These are phyloP conservation scores for Raphanus sativus DNA, from an alignment of 345 rosid species.

Conservation along the genomic window DNA sequence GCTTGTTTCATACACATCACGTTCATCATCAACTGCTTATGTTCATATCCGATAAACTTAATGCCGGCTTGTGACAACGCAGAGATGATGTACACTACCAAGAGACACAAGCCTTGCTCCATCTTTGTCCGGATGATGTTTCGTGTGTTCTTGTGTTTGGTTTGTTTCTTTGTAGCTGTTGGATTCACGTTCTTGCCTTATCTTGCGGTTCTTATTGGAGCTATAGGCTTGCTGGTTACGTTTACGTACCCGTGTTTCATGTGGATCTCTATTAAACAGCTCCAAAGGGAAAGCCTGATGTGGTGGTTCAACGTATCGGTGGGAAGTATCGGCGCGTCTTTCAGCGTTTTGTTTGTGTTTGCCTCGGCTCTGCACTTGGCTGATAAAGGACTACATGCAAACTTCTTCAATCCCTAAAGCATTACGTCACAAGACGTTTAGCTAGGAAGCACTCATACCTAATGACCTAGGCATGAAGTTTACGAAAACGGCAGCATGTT, in stretches of 20 bases:
- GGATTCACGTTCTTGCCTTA: conserved; percentile 56
- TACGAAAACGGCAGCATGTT: neutral
- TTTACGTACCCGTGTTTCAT: conserved; percentile 67
- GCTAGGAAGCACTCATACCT: neutral
- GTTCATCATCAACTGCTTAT: conserved; percentile 52
- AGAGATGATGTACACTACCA: conserved; percentile 46
- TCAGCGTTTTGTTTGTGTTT: conserved; percentile 49
- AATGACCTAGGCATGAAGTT: neutral
- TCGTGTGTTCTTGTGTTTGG: conserved; percentile 46
- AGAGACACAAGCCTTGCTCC: conserved; percentile 45
- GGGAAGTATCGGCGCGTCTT: conserved; percentile 52
- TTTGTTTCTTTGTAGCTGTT: conserved; percentile 53
- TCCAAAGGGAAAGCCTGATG: conserved; percentile 39
- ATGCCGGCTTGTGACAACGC: conserved; percentile 64
- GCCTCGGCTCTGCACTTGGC: conserved; percentile 47
- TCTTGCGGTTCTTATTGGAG: conserved; percentile 61
- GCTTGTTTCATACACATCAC: conserved; percentile 51
- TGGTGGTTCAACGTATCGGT: conserved; percentile 61
- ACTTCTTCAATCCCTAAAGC: conserved; percentile 57
- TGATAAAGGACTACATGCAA: conserved; percentile 50
- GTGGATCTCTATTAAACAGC: conserved; percentile 62
- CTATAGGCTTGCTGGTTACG: conserved; percentile 59
- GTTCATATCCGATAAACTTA: conserved; percentile 66
- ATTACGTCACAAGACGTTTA: conserved; percentile 1
- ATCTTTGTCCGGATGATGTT: conserved; percentile 51